phyloP scores from a whole-genome alignment of 768 basidiomycete species.

The Leucocoprinus sp. region DNA sequence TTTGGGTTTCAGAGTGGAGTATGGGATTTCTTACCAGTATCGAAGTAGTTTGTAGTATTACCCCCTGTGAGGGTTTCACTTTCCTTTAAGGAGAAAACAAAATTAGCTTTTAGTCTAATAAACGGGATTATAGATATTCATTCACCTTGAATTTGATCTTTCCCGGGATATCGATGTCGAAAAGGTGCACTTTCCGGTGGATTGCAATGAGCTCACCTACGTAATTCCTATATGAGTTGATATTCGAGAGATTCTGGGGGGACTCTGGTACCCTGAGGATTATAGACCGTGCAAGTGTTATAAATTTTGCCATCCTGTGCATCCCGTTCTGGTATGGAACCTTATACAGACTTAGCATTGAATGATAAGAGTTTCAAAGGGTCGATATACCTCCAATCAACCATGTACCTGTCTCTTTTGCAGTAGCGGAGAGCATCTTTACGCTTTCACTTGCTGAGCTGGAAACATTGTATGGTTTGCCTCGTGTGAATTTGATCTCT shows the following conservation, averaged over 20 bases:
- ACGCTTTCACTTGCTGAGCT: conserved; percentile 67
- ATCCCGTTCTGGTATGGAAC: conserved; percentile 89
- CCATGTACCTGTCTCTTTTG: conserved; percentile 76
- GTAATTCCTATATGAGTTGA: background rate
- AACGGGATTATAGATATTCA: background rate
- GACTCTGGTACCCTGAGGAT: conserved; percentile 49
- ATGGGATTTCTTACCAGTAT: conserved; percentile 57
- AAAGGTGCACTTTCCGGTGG: conserved; percentile 93
- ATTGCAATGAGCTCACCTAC: conserved; percentile 77
- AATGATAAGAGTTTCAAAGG: background rate
- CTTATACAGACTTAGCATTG: conserved; percentile 30
- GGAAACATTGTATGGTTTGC: conserved; percentile 46
- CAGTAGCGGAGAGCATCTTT: conserved; percentile 70
- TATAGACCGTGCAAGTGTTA: conserved; percentile 91
- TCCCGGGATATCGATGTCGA: conserved; percentile 97
- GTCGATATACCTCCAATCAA: conserved; percentile 78
- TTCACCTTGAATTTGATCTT: conserved; percentile 82
- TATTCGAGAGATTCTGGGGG: background rate
- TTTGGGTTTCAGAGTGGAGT: background rate
- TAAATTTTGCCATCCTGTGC: conserved; percentile 57
- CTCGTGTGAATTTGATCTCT: conserved; percentile 54
- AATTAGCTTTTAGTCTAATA: background rate
- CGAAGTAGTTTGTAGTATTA: conserved; percentile 64
- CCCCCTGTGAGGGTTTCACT: conserved; percentile 85
- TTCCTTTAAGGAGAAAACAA: conserved; percentile 42